Evolutionary conservation across 1,139 yeast species (phyloP).

Genomic region (Blastobotrys arbuscula): DNA sequence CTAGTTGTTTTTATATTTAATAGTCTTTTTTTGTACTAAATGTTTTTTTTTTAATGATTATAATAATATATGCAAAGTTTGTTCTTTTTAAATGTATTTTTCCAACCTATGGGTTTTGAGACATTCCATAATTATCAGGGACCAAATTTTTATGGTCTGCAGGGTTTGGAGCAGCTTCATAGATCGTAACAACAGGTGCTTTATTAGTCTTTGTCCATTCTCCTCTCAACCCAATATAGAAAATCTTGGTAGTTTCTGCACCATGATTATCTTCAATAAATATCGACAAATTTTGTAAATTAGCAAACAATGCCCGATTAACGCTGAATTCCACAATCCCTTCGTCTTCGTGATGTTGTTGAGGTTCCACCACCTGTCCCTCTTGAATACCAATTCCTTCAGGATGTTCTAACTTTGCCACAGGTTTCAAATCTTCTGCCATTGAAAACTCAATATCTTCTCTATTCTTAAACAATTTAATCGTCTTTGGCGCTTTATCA

Average conservation of each 20-base stretch:
- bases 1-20: too few relatives aligned
- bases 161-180: constrained; percentile 92
- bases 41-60: too few relatives aligned
- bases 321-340: constrained; percentile 79
- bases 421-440: constrained; percentile 46
- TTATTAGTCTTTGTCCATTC: constrained; percentile 54
- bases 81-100: too few relatives aligned
- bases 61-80: background rate
- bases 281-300: constrained; percentile 60
- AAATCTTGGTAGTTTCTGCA: constrained; percentile 56
- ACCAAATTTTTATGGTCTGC: constrained; percentile 64
- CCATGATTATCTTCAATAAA: constrained; percentile 65
- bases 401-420: constrained; percentile 58
- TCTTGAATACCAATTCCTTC: constrained; percentile 38
- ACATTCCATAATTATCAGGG: constrained; percentile 5
- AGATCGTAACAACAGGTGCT: constrained; percentile 69
- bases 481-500: constrained; percentile 56
- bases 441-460: constrained; percentile 66
- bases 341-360: constrained; percentile 33
- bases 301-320: constrained; percentile 70
- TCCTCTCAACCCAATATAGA: constrained; percentile 78
- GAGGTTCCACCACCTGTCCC: constrained; percentile 18
- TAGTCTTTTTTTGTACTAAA: too few relatives aligned
- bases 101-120: constrained; percentile 3
- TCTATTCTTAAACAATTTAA: constrained; percentile 70